Evolutionary conservation across 306 rosid species (phyloP).

Genomic region (Hippophae tibetana): DNA sequence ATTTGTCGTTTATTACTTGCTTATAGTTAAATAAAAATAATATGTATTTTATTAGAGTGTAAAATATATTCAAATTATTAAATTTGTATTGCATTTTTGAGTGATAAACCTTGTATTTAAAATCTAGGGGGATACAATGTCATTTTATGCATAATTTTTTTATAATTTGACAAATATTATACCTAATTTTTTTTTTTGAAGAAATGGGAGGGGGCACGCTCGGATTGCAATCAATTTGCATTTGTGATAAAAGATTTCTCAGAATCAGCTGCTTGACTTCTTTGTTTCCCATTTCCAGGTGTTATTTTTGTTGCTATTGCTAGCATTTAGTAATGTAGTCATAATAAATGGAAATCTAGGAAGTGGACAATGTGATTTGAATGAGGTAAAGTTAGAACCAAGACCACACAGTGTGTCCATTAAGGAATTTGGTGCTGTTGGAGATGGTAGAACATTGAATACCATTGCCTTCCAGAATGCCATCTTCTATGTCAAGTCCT

Average conservation of each 20-base stretch:
- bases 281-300: conserved; percentile 41
- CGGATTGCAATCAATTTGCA: not conserved
- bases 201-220: no score
- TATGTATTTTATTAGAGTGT: no score
- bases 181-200: no score
- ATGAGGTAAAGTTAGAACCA: conserved; percentile 15
- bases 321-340: conserved; percentile 25
- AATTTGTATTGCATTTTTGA: no score
- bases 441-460: conserved; percentile 63
- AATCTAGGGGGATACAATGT: no score
- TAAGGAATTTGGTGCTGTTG: conserved; percentile 61
- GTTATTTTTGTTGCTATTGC: conserved; percentile 25
- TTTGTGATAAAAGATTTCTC: not conserved
- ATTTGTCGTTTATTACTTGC: no score
- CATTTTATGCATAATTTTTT: no score
- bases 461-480: conserved; percentile 63
- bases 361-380: conserved; percentile 16
- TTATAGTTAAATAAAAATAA: no score
- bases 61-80: no score
- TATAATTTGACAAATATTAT: no score
- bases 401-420: conserved; percentile 68
- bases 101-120: no score
- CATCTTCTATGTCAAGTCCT: conserved; percentile 56
- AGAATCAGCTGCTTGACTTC: conserved; percentile 7
- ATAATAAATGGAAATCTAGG: conserved; percentile 4